Conservation (phyloP, 2,329 filamentous ascomycete genomes). For the Hypoxylon sp. region DNA sequence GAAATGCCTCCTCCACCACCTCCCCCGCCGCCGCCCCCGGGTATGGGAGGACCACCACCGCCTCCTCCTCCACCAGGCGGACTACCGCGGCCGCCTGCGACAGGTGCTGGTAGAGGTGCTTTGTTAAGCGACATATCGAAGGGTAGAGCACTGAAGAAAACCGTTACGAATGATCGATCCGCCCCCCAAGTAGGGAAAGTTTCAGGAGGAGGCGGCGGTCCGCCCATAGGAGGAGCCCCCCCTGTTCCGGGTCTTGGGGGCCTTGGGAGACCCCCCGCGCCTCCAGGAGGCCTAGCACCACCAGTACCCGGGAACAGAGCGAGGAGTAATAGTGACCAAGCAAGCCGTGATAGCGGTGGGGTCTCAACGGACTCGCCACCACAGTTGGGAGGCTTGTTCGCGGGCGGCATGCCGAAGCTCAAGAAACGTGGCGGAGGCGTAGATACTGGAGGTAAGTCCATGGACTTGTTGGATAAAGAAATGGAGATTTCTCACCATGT, state of each 20-base stretch:
- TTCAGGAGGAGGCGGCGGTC: slow-evolving; percentile 69
- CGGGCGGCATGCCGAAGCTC: slow-evolving; percentile 94
- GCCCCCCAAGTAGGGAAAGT: slow-evolving; percentile 77
- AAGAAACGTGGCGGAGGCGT: slow-evolving; percentile 87
- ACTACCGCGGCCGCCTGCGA: slow-evolving; percentile 70
- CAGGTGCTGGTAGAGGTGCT: slow-evolving; percentile 75
- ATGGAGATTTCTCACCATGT: slow-evolving; percentile 43
- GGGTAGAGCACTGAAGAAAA: slow-evolving; percentile 84
- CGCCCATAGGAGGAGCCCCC: slow-evolving; percentile 81
- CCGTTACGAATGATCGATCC: slow-evolving; percentile 92
- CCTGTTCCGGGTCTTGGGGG: slow-evolving; percentile 79
- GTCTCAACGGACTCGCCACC: slow-evolving; percentile 73
- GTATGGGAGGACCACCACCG: slow-evolving; percentile 72
- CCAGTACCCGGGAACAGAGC: slow-evolving; percentile 79
- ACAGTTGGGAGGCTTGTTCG: slow-evolving; percentile 89
- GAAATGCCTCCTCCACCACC: slow-evolving; percentile 74
- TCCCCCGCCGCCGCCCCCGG: slow-evolving; percentile 75
- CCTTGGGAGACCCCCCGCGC: slow-evolving; percentile 68
- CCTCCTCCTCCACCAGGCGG: slow-evolving; percentile 73
- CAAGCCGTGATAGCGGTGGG: slow-evolving; percentile 61
- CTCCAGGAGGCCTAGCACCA: slow-evolving; percentile 72
- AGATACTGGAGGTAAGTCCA: slow-evolving; percentile 75
- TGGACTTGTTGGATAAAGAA: slow-evolving; percentile 10
- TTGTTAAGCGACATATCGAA: slow-evolving; percentile 90
- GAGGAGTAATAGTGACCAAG: slow-evolving; percentile 87